phyloP scores from a whole-genome alignment of 2,329 filamentous ascomycete genomes.

The Arthrinium puccinioides region DNA sequence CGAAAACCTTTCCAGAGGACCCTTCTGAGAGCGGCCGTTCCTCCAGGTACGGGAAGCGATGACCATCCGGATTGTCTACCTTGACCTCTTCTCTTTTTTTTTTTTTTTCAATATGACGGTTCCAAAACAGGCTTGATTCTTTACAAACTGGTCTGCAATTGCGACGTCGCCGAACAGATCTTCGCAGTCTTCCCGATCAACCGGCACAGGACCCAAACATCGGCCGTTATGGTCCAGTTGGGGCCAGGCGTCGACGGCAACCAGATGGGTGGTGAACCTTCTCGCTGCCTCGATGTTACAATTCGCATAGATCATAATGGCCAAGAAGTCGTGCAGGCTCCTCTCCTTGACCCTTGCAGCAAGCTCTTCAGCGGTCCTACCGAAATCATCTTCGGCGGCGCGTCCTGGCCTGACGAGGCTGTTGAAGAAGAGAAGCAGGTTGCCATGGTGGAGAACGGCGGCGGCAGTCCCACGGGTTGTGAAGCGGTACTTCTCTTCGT shows the following conservation, averaged over 20 bases:
- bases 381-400: slow-evolving; percentile 5
- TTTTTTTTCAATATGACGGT: slow-evolving; percentile 20
- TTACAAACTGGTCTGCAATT: slow-evolving; percentile 19
- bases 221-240: background rate
- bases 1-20: slow-evolving; percentile 22
- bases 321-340: slow-evolving; percentile 22
- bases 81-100: slow-evolving; percentile 18
- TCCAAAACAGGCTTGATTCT: slow-evolving; percentile 24
- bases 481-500: slow-evolving; percentile 12
- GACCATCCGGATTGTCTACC: slow-evolving; percentile 11
- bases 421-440: slow-evolving; percentile 11
- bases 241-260: slow-evolving; percentile 7
- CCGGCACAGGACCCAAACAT: slow-evolving; percentile 11
- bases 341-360: slow-evolving; percentile 11
- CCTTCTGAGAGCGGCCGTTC: slow-evolving; percentile 22
- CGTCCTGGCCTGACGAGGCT: slow-evolving; percentile 4
- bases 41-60: slow-evolving; percentile 25
- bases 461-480: slow-evolving; percentile 13
- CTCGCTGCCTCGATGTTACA: slow-evolving; percentile 15
- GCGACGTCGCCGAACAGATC: slow-evolving; percentile 13
- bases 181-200: slow-evolving; percentile 10
- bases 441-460: slow-evolving; percentile 9
- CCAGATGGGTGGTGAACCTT: slow-evolving; percentile 11
- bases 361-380: slow-evolving; percentile 11
- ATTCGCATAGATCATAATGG: slow-evolving; percentile 21